Evolutionary conservation across 169 alveolate species (phyloP), one percentile per base, ranked within the genome.

Genomic region (Besnoitia besnoiti): DNA sequence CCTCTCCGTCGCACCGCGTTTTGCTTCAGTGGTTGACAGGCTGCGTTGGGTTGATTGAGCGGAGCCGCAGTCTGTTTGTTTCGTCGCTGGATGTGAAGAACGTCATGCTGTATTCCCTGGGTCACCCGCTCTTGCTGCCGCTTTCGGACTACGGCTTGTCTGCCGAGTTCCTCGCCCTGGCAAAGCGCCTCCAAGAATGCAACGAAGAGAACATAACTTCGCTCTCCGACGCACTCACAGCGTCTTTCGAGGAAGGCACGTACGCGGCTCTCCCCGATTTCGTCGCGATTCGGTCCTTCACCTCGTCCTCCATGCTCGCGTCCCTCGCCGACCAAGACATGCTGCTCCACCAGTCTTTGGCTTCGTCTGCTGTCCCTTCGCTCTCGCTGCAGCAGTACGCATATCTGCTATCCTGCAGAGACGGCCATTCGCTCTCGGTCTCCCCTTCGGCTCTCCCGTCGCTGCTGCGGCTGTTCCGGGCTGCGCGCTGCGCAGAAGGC

Each of bases 171-270:
- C n/a, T 73, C 8, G 8, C 39, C n/a, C 14, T 73, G 19, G 14
- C 47, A 42, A 73, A n/a, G 46, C 2, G 8, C 10, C 16, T 73
- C n/a, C 82, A 73, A 37, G 46, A 73, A 1, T 19, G 39, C 47
- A 1, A n/a, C 24, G 82, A 73, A 19, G 82, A 73, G 12, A 73
- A n/a, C 46, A 30, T n/a, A 7, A 73, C 16, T 37, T 73, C 82
- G 46, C 39, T 37, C 27, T 35, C 82, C 24, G 82, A 73, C n/a
- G 82, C 47, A 2, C 46, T 73, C 39, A 35, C 16, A 39, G 82
- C 82, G 10, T 73, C 47, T 19, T 73, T 73, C 47, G 82, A 73
- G n/a, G 82, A 73, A 73, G 82, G 82, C 39, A 35, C 82, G 39
- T 73, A 73, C 82, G 8, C 82, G 82, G 82, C 44, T 2, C 16